Base-by-base conservation (phyloP, 108 stramenopile species). In the Fragilariopsis cylindrus region DNA sequence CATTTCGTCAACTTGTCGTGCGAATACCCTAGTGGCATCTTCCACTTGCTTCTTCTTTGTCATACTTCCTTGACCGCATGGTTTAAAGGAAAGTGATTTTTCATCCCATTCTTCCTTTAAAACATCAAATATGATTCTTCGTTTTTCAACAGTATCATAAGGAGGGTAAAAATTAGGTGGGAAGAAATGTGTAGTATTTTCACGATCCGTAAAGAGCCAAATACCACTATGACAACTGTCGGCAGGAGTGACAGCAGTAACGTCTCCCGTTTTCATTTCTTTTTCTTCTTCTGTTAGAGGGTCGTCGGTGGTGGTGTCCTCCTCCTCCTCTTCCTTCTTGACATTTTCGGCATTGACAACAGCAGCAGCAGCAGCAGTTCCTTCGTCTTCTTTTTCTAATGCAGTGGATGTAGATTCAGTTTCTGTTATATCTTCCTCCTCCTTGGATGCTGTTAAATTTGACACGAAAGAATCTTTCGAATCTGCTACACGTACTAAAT, bases 81-180 rank as follows among this genome's bases (percentile, higher is more conserved):
- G 77, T 70, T 92, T 91, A 91, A 91, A 95, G 1, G 82, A 80
- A 48, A 92, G 63, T 5, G 81, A 81, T 58, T 85, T 79, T 69
- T 95, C 94, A 71, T 95, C 89, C 94, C 94, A 95, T 48, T 90
- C 87, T 65, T 95, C 90, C 1, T 71, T 74, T 69, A 95, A 75
- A 52, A 87, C 86, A 48, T 88, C 85, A 50, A 91, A 74, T 60
- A 95, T 95, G 30, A 91, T 86, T 64, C 84, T 76, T 66, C 82
- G 77, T 76, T 92, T 95, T 50, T 88, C 86, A 40, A 84, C 81
- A 7, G 90, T 91, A 71, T 94, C 82, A 70, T 95, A 95, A 7
- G 94, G 94, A 45, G 91, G 94, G 2, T 91, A 81, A 71, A 95
- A 95, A 76, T 95, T 95, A 66, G 94, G 94, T n/a, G 74, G 62